Evolutionary conservation across 306 rosid species (phyloP), one percentile per base, ranked within the genome.

Genomic region (Elaeagnus macrophylla): DNA sequence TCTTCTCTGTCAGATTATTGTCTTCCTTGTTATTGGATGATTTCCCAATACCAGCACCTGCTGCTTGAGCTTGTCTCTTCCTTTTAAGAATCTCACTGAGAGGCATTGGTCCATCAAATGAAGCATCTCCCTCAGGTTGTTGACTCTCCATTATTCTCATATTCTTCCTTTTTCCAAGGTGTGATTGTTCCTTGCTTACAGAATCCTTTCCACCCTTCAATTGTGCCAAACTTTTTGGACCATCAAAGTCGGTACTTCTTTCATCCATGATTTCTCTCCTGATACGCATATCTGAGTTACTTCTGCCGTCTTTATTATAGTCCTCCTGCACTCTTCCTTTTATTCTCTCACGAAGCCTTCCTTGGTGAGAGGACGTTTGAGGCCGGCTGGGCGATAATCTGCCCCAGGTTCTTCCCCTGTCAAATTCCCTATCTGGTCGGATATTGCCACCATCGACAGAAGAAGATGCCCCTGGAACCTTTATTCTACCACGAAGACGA

Each of bases 1-100:
- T 16, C 59, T 48, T 57, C 60, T 74, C 80, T 38, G 59, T 80
- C 56, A 39, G 69, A 67, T 60, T 63, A 44, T 59, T 52, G 13
- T 62, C 64, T 40, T 42, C 69, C 64, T 46, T 68, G 37, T 53
- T 25, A 18, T 17, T 16, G 51, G 74, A 69, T 35, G 67, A 65
- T 40, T 79, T 79, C 38, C 67, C 64, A 66, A 74, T 67, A 12
- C 58, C 55, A 49, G 79, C 72, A 64, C 56, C 64, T 50, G 67
- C 81, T 53, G 72, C 77, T 47, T 59, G 70, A 60, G 73, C 74
- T 58, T 65, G 87, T 70, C 80, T 81, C 74, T 91, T 91, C 69
- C 71, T 81, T 78, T 80, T 91, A 67, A 91, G 76, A 75, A 91
- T 91, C 68, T 91, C 97, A 44, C 93, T 84, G 1, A 91, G 97